phyloP scores from a whole-genome alignment of 352 stramenopile genomes.

The Pilasporangium apinafurcum region DNA sequence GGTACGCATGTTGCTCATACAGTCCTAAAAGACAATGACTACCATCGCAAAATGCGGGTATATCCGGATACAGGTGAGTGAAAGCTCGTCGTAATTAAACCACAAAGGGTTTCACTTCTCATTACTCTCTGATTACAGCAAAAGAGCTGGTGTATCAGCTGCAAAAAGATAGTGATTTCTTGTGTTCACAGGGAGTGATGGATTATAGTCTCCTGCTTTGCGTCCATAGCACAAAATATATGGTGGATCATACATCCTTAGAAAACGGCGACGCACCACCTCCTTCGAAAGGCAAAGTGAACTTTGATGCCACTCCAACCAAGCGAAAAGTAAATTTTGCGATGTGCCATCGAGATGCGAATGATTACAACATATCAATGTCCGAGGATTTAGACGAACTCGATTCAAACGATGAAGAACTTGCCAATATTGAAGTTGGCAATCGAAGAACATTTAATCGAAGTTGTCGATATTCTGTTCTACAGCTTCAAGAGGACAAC shows the following conservation, averaged over 20 bases:
- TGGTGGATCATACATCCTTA: constrained; percentile 60
- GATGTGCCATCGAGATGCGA: constrained; percentile 54
- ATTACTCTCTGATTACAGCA: constrained; percentile 14
- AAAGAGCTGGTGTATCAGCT: constrained; percentile 59
- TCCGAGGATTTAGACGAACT: constrained; percentile 25
- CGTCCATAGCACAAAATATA: constrained; percentile 82
- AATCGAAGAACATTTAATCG: constrained; percentile 52
- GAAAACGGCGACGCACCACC: no score
- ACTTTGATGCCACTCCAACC: constrained; percentile 35
- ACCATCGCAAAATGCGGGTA: constrained; percentile 77
- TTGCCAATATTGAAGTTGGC: constrained; percentile 45
- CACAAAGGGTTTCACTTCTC: constrained; percentile 1
- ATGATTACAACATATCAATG: constrained; percentile 33
- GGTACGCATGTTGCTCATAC: constrained; percentile 70
- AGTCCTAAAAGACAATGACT: constrained; percentile 85
- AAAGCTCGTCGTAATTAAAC: background rate
- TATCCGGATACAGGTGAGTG: constrained; percentile 35
- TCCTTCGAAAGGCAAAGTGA: no score
- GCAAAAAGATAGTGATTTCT: constrained; percentile 63
- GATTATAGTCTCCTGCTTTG: constrained; percentile 87
- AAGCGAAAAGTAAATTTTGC: constrained; percentile 71
- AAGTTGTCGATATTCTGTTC: constrained; percentile 67
- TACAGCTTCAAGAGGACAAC: constrained; percentile 40
- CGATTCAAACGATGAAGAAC: constrained; percentile 43
- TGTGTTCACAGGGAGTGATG: constrained; percentile 80